Base-by-base conservation (phyloP, 2,329 filamentous ascomycete species). In the Colletotrichum euphorbiae region DNA sequence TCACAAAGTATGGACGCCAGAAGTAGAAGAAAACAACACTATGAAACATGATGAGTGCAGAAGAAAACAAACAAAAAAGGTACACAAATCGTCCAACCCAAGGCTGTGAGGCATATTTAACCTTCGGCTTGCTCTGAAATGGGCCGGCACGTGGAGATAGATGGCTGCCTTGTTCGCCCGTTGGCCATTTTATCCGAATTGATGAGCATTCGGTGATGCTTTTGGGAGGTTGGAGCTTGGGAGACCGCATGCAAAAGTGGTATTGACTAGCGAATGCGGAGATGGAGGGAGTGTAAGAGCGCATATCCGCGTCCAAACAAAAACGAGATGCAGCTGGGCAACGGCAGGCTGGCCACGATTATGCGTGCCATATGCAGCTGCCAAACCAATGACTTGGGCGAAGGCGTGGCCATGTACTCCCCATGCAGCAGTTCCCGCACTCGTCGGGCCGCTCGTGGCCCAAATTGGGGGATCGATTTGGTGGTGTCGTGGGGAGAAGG, bases 351-450 rank as follows among this genome's bases (percentile, higher is more conserved):
- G 56, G 55, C n/a, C 33, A 38, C 62, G 62, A 67, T 66, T 62
- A 56, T 69, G 67, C 57, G 62, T 36, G 62, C 21, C 28, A 46
- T 46, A 48, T 67, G 62, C 62, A 62, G 67, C 51, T 15, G 62
- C 12, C 43, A 69, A 56, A 62, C 67, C 62, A 69, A 69, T 69
- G 55, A 43, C 38, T 40, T 59, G 43, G 51, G 21, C 40, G 33
- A 56, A 60, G 62, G 55, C 67, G 51, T 67, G 67, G 50, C 42
- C n/a, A 50, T 43, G 17, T 36, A 38, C 33, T 28, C 19, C 50
- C 38, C 40, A 51, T 65, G 43, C 67, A 67, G 56, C 62, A 9
- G 57, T 67, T 69, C 67, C 67, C 67, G 67, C 67, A 69, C 57
- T 62, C 56, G 62, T 67, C 67, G 67, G 56, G 56, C 62, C 56